phyloP scores from a whole-genome alignment of 345 rosid genomes.

The Populus pruinosa region DNA sequence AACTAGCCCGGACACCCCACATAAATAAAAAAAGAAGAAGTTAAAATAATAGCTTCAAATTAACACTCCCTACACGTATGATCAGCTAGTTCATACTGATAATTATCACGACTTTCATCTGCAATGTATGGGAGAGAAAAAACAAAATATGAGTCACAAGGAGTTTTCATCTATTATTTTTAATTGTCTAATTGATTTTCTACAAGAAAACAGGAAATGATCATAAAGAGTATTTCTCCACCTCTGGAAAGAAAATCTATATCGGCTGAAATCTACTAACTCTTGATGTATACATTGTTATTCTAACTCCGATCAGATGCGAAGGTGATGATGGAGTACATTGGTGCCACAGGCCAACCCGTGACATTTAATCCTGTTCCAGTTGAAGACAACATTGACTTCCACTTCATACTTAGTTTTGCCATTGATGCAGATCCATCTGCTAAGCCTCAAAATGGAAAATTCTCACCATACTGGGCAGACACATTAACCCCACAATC shows the following conservation, averaged over 20 bases:
- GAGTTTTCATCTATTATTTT: too few relatives aligned
- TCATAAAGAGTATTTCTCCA: background rate
- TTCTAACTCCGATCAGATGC: slow-evolving; percentile 26
- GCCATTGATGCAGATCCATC: slow-evolving; percentile 46
- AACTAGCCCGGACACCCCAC: too few relatives aligned
- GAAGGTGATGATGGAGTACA: slow-evolving; percentile 66
- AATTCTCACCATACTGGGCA: slow-evolving; percentile 44
- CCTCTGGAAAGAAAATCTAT: background rate
- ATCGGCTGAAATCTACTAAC: background rate
- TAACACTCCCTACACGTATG: too few relatives aligned
- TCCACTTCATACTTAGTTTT: slow-evolving; percentile 50
- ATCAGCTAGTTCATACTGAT: too few relatives aligned
- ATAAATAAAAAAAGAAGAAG: too few relatives aligned
- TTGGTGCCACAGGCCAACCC: slow-evolving; percentile 44
- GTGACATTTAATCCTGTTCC: slow-evolving; percentile 41
- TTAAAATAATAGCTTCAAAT: too few relatives aligned
- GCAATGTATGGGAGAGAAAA: too few relatives aligned
- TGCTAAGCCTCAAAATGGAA: slow-evolving; percentile 40
- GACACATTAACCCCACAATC: slow-evolving; percentile 32
- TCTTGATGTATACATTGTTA: background rate
- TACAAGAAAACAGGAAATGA: too few relatives aligned
- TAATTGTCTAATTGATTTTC: too few relatives aligned
- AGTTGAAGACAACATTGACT: slow-evolving; percentile 31
- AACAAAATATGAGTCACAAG: too few relatives aligned
- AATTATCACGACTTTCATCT: too few relatives aligned